These are phyloP conservation scores for Lentinula raphanica DNA, from an alignment of 768 basidiomycete genomes.

Conservation along the genomic window DNA sequence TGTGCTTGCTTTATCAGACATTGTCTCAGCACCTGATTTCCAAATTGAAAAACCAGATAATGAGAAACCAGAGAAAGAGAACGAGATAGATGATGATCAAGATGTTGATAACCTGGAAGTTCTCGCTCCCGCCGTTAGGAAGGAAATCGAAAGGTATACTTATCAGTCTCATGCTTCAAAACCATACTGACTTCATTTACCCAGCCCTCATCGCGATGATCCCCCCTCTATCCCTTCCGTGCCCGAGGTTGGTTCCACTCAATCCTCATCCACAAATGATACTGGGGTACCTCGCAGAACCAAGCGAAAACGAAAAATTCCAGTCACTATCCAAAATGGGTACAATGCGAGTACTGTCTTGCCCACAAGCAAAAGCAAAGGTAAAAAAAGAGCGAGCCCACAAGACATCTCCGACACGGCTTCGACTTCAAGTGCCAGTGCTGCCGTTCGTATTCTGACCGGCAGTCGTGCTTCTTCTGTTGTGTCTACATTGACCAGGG, in stretches of 20 bases:
- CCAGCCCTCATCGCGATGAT: background rate
- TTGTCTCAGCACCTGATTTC: background rate
- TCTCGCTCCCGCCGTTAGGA: too few species aligned
- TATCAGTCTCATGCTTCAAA: background rate
- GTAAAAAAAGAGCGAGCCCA: conserved; percentile 16
- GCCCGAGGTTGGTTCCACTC: background rate
- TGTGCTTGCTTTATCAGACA: background rate
- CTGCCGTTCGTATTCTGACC: conserved; percentile 29
- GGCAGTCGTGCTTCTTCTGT: conserved; percentile 43
- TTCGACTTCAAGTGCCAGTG: conserved; percentile 33
- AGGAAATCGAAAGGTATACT: background rate
- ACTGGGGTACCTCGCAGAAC: background rate
- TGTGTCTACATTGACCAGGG: conserved; percentile 30
- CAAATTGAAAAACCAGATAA: background rate
- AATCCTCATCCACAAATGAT: background rate
- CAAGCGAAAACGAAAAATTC: conserved; percentile 21
- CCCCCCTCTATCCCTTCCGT: background rate
- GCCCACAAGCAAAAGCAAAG: conserved; percentile 28
- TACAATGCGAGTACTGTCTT: background rate
- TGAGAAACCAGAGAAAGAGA: background rate
- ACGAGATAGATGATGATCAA: background rate
- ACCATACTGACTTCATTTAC: background rate
- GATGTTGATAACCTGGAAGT: background rate
- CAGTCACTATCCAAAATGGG: background rate
- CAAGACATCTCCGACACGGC: conserved; percentile 11